Evolutionary conservation across 371 early-diverging fungal genomes (phyloP), one percentile per base, ranked within the genome.

Genomic region (Chytridiales sp.): DNA sequence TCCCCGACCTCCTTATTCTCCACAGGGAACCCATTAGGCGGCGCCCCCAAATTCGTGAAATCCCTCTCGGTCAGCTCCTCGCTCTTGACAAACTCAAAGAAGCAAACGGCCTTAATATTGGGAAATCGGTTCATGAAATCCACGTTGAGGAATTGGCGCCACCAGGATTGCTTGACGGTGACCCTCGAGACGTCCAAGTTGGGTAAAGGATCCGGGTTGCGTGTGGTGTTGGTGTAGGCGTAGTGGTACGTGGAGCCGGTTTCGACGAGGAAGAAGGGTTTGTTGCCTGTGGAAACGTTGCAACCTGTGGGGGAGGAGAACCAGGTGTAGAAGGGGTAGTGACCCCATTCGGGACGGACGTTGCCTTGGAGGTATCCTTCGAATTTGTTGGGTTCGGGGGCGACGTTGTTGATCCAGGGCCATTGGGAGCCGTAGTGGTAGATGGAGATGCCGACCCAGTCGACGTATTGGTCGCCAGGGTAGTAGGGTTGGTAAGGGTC

Each of bases 261-360:
- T 46, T 77, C 77, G n/a, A 73, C 43, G 38, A 77, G 42, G 43
- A 72, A 65, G 55, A 77, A 67, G 34, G 77, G 77, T 47, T 77
- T 77, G 47, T 61, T 61, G 15, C 72, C 75, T 21, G 26, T 36
- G 19, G 58, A 59, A 19, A 62, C 62, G 13, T 21, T 26, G 15
- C 31, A 29, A 24, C 58, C 48, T 1, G 47, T 43, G 39, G 62
- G 27, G 26, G 62, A 56, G 34, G 66, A 62, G 49, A 77, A 77
- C 63, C 64, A 67, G 51, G 41, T 34, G 67, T 77, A 77, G 43
- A 77, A 74, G 36, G 64, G 64, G 46, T 47, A 61, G 36, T 50
- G 34, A 19, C 73, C 69, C 34, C 38, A 61, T 15, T 22, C 40
- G 4, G 41, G 41, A 9, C 50, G 26, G 13, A 60, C 66, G 40